Conservation (phyloP, 2,329 filamentous ascomycete species). For the Achaetomium macrosporum region DNA sequence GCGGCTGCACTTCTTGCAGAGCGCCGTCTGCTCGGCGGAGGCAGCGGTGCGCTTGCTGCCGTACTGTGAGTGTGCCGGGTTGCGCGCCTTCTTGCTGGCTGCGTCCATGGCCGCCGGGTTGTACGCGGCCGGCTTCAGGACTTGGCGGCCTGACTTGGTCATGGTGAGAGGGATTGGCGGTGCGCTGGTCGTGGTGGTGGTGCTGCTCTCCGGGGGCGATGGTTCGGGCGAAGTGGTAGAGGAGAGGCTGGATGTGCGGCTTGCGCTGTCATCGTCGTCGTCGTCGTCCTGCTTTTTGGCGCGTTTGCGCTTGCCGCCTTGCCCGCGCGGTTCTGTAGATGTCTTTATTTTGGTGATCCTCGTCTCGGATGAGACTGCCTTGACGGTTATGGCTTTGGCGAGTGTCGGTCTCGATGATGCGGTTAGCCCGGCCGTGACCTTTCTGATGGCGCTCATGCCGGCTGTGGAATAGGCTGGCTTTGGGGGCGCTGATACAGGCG, state of each 20-base stretch:
- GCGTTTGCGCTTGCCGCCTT: slow-evolving; percentile 32
- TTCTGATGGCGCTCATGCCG: slow-evolving; percentile 26
- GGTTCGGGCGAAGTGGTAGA: slow-evolving; percentile 25
- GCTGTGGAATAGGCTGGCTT: slow-evolving; percentile 3
- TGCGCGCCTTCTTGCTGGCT: slow-evolving; percentile 31
- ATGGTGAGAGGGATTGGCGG: slow-evolving; percentile 52
- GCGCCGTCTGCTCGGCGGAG: slow-evolving; percentile 47
- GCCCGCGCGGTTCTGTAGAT: slow-evolving; percentile 18
- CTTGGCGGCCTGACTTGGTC: slow-evolving; percentile 70
- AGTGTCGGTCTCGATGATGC: slow-evolving; percentile 13
- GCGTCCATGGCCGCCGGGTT: slow-evolving; percentile 49
- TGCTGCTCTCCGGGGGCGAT: slow-evolving; percentile 12
- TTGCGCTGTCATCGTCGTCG: slow-evolving; percentile 23
- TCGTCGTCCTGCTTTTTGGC: slow-evolving; percentile 21
- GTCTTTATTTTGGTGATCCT: slow-evolving; percentile 25
- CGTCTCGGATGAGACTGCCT: slow-evolving; percentile 13
- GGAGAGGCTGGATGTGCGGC: slow-evolving; percentile 21
- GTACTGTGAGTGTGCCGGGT: slow-evolving; percentile 35
- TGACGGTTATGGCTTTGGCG: slow-evolving; percentile 8
- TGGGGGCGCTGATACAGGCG: background rate
- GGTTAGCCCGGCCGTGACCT: slow-evolving; percentile 25
- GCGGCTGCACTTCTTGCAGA: slow-evolving; percentile 68
- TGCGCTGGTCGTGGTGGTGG: slow-evolving; percentile 26
- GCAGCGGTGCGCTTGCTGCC: slow-evolving; percentile 57
- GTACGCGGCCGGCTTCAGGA: slow-evolving; percentile 60